phyloP scores from a whole-genome alignment of 2,329 filamentous ascomycete genomes.

The Aspergillus pseudonomiae region DNA sequence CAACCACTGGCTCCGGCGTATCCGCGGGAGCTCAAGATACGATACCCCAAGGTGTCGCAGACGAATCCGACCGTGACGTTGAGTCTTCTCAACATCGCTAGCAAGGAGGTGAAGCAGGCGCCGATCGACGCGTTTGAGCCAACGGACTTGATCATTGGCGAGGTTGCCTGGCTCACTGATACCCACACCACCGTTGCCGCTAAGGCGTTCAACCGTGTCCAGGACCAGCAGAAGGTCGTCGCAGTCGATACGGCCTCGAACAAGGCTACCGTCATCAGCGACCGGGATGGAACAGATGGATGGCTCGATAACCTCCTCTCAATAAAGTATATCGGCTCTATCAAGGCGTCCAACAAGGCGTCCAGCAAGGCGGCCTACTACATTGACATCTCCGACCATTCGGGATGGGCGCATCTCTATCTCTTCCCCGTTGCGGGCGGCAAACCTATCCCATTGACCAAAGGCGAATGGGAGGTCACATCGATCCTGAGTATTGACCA shows the following conservation, averaged over 20 bases:
- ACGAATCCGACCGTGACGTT: slow-evolving; percentile 68
- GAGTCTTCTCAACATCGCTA: slow-evolving; percentile 59
- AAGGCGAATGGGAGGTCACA: slow-evolving; percentile 67
- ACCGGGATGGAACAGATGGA: slow-evolving; percentile 61
- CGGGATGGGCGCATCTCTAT: slow-evolving; percentile 68
- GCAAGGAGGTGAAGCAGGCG: slow-evolving; percentile 50
- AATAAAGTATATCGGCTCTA: slow-evolving; percentile 49
- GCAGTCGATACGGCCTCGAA: slow-evolving; percentile 57
- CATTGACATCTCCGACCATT: slow-evolving; percentile 67
- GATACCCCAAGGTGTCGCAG: slow-evolving; percentile 70
- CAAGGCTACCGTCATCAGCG: slow-evolving; percentile 53
- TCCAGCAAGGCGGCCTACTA: slow-evolving; percentile 54
- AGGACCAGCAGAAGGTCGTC: slow-evolving; percentile 66
- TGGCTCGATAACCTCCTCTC: slow-evolving; percentile 61
- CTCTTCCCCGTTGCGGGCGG: slow-evolving; percentile 62
- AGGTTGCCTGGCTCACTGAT: slow-evolving; percentile 69
- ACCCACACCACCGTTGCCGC: slow-evolving; percentile 64
- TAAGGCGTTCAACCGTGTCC: slow-evolving; percentile 69
- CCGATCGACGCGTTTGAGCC: slow-evolving; percentile 60
- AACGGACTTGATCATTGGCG: slow-evolving; percentile 67
- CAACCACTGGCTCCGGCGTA: slow-evolving; percentile 62
- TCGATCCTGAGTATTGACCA: slow-evolving; percentile 63
- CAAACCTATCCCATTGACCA: slow-evolving; percentile 60
- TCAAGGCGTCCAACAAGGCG: slow-evolving; percentile 32
- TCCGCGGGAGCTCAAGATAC: slow-evolving; percentile 63